Percentiles rank a stretch among this genome's conserved stretches.
Conservation (phyloP, 371 early-diverging fungal species). For the Rhizopus sp. region DNA sequence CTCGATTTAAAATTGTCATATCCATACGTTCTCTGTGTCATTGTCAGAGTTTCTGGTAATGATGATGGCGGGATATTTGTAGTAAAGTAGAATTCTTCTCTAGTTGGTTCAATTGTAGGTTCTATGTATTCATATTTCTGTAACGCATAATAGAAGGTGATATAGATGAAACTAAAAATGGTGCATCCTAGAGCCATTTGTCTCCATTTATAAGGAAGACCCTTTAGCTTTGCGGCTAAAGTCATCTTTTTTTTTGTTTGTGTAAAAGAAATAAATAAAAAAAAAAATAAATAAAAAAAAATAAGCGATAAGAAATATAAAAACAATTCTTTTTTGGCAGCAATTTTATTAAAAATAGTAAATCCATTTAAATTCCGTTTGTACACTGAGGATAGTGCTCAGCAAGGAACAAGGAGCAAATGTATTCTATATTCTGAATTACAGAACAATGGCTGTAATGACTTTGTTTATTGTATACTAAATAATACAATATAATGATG, state of each 20-base stretch:
- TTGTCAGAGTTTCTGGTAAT: background rate
- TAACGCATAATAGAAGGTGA: background rate
- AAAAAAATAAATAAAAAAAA: background rate
- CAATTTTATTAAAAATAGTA: too few species aligned
- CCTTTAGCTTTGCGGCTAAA: background rate
- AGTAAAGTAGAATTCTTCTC: background rate
- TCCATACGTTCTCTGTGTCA: constrained; percentile 8
- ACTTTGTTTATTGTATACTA: too few species aligned
- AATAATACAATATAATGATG: too few species aligned
- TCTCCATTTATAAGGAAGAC: constrained; percentile 12
- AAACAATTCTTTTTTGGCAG: background rate
- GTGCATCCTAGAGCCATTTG: background rate
- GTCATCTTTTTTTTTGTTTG: background rate
- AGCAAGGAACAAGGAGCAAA: too few species aligned
- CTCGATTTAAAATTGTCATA: constrained; percentile 8
- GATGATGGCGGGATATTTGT: background rate
- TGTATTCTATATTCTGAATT: too few species aligned
- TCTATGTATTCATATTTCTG: background rate
- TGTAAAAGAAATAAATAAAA: background rate
- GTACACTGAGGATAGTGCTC: too few species aligned
- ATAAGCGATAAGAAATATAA: too few species aligned
- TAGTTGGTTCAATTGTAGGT: background rate
- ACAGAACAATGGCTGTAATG: too few species aligned
- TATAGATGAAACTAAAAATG: constrained; percentile 1
- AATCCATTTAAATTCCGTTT: too few species aligned